These are phyloP conservation scores for Parathielavia appendiculata DNA, from an alignment of 495 filamentous ascomycete species.

Conservation along the genomic window DNA sequence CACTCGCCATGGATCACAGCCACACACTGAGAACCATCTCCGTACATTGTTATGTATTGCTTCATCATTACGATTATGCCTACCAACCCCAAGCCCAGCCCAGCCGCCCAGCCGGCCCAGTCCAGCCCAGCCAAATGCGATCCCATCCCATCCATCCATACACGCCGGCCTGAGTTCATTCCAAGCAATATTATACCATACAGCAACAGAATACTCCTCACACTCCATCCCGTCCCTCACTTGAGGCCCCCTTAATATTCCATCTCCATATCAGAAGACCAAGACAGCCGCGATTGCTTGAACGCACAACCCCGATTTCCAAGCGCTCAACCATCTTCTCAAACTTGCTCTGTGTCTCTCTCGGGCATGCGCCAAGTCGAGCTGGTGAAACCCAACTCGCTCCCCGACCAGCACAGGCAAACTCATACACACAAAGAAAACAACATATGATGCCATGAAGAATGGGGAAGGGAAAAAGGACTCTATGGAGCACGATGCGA, in stretches of 20 bases:
- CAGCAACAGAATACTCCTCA: conserved; percentile 5
- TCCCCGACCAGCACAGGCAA: too few species aligned
- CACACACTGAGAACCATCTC: neutral
- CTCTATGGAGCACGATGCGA: too few species aligned
- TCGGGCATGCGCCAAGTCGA: too few species aligned
- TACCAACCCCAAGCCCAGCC: neutral
- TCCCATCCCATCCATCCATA: neutral
- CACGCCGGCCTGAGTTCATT: neutral
- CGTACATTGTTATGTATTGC: neutral
- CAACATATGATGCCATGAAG: neutral
- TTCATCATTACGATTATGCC: conserved; percentile 15
- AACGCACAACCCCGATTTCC: neutral
- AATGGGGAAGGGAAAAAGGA: too few species aligned
- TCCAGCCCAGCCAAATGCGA: neutral
- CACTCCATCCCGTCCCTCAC: neutral
- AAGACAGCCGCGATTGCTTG: neutral
- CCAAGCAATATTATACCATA: conserved; percentile 4
- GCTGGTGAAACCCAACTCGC: neutral
- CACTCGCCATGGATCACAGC: neutral
- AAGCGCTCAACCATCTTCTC: too few species aligned
- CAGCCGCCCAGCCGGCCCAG: neutral
- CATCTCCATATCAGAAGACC: neutral
- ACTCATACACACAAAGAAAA: conserved; percentile 5
- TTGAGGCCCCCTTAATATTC: neutral
- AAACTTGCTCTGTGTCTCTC: too few species aligned